These are phyloP conservation scores for Xylaria sp. DNA, from an alignment of 2,329 filamentous ascomycete species.

Conservation along the genomic window DNA sequence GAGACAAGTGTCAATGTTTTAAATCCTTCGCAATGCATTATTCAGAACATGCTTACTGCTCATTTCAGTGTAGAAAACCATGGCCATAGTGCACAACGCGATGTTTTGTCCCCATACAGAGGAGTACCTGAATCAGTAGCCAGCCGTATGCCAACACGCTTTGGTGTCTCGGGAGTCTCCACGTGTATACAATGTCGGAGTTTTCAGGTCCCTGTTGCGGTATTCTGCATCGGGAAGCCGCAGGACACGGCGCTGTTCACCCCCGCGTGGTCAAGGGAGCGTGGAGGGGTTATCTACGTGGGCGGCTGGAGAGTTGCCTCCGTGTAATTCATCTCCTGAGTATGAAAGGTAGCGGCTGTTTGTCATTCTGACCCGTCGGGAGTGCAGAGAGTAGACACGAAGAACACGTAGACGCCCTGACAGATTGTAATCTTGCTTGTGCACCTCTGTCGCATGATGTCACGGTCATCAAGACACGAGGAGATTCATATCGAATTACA, in stretches of 20 bases:
- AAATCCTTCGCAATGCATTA: background rate
- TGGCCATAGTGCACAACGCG: background rate
- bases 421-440: background rate
- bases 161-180: constrained; percentile 34
- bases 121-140: constrained; percentile 10
- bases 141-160: constrained; percentile 25
- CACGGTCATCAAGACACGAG: background rate
- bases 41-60: background rate
- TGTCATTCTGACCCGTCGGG: constrained; percentile 21
- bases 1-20: background rate
- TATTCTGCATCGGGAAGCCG: constrained; percentile 20
- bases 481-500: background rate
- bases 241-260: constrained; percentile 21
- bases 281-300: constrained; percentile 2
- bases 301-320: background rate
- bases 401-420: constrained; percentile 14
- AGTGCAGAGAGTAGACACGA: constrained; percentile 1
- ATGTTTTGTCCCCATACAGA: background rate
- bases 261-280: constrained; percentile 5
- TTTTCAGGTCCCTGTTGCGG: constrained; percentile 11
- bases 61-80: constrained; percentile 2
- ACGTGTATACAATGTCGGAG: constrained; percentile 35
- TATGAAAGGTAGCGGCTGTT: constrained; percentile 10
- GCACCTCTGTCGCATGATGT: background rate
- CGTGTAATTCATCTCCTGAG: constrained; percentile 9